phyloP scores from a whole-genome alignment of 2,329 filamentous ascomycete genomes.

The Drechslerella dactyloides region DNA sequence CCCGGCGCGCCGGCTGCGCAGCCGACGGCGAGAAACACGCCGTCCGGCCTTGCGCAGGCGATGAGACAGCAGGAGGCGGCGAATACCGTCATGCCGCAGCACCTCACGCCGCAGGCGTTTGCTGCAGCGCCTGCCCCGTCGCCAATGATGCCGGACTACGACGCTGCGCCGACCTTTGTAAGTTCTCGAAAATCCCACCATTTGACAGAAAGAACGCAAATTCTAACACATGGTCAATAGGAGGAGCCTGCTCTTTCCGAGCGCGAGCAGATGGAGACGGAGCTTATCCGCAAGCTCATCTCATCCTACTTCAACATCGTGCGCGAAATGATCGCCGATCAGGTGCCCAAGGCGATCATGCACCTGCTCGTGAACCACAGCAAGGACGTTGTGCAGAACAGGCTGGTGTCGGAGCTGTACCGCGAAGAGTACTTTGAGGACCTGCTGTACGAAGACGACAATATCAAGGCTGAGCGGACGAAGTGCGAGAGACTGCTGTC shows the following conservation, averaged over 20 bases:
- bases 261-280: constrained; percentile 94
- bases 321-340: constrained; percentile 95
- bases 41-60: constrained; percentile 77
- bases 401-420: constrained; percentile 93
- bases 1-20: constrained; percentile 60
- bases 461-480: constrained; percentile 94
- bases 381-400: constrained; percentile 97
- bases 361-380: constrained; percentile 97
- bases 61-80: constrained; percentile 72
- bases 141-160: constrained; percentile 36
- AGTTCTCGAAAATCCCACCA: constrained; percentile 6
- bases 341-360: constrained; percentile 99
- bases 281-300: constrained; percentile 93
- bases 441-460: constrained; percentile 94
- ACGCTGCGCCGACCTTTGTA: constrained; percentile 44
- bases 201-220: neutral
- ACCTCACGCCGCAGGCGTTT: constrained; percentile 23
- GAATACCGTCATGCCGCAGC: constrained; percentile 40
- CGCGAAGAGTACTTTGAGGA: constrained; percentile 90
- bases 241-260: constrained; percentile 89
- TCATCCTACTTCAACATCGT: constrained; percentile 99
- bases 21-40: constrained; percentile 59
- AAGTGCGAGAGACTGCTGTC: constrained; percentile 96
- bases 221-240: constrained; percentile 22
- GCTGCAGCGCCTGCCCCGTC: constrained; percentile 21